A percentile compares a stretch with the other conserved stretches of the same genome.
These are phyloP conservation scores for Neoboletus subvelutipes DNA, from an alignment of 768 basidiomycete genomes.

Conservation along the genomic window DNA sequence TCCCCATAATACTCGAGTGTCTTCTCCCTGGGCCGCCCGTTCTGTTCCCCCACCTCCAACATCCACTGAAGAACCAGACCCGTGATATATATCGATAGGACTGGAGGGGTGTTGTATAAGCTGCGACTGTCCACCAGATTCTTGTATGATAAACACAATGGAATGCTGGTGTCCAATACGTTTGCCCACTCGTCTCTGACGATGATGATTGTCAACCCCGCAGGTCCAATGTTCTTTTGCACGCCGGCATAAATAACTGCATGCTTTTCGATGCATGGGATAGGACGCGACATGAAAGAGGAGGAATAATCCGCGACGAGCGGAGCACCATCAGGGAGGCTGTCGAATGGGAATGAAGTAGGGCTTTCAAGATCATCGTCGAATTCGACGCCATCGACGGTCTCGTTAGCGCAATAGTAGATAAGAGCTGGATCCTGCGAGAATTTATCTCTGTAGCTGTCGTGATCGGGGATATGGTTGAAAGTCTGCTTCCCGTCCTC, in stretches of 20 bases:
- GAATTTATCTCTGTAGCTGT: conserved; percentile 63
- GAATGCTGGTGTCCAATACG: conserved; percentile 71
- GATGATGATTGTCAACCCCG: conserved; percentile 90
- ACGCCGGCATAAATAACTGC: conserved; percentile 95
- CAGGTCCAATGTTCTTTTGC: conserved; percentile 97
- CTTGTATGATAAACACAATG: conserved; percentile 80
- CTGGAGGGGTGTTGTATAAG: conserved; percentile 91
- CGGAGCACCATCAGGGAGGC: conserved; percentile 60
- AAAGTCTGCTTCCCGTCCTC: conserved; percentile 63
- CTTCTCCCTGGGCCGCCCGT: conserved; percentile 41
- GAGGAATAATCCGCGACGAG: conserved; percentile 95
- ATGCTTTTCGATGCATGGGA: conserved; percentile 83
- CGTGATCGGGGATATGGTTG: conserved; percentile 75
- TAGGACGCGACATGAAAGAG: conserved; percentile 94
- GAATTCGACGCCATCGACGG: conserved; percentile 93
- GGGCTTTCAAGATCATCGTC: conserved; percentile 51
- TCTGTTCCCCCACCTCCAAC: conserved; percentile 33
- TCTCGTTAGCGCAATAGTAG: conserved; percentile 99
- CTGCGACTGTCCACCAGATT: conserved; percentile 71
- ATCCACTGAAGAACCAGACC: conserved; percentile 80
- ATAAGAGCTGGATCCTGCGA: conserved; percentile 82
- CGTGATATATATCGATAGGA: conserved; percentile 87
- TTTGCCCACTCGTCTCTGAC: conserved; percentile 87
- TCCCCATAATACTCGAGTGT: conserved; percentile 65
- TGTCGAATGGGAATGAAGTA: conserved; percentile 80